These are phyloP conservation scores for Agaricus subrufescens DNA, from an alignment of 768 basidiomycete species.

Conservation along the genomic window DNA sequence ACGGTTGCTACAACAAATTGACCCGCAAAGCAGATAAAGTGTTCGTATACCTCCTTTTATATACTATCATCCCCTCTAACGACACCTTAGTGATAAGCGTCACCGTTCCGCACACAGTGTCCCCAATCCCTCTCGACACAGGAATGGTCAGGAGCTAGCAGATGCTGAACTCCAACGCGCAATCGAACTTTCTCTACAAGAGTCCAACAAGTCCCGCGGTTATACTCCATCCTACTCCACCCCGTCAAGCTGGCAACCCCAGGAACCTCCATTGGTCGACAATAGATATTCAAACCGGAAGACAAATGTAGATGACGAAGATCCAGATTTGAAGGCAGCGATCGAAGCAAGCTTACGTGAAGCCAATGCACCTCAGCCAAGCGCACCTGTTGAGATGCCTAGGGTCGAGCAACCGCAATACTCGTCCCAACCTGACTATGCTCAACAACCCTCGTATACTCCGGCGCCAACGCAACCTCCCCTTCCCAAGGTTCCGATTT, in stretches of 20 bases:
- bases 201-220: conserved; percentile 58
- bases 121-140: conserved; percentile 45
- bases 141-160: conserved; percentile 53
- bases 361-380: conserved; percentile 69
- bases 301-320: conserved; percentile 51
- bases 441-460: conserved; percentile 43
- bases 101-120: conserved; percentile 55
- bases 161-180: conserved; percentile 93
- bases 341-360: conserved; percentile 96
- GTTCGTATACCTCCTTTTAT: conserved; percentile 13
- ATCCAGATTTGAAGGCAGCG: conserved; percentile 87
- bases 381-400: conserved; percentile 66
- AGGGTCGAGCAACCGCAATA: conserved; percentile 36
- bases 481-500: conserved; percentile 57
- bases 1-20: conserved; percentile 80
- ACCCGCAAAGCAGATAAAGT: conserved; percentile 51
- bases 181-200: conserved; percentile 86
- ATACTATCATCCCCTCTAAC: conserved; percentile 1
- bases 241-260: conserved; percentile 50
- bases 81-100: conserved; percentile 31
- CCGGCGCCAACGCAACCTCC: conserved; percentile 34
- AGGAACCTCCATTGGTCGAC: conserved; percentile 71
- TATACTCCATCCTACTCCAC: conserved; percentile 66
- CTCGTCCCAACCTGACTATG: conserved; percentile 33
- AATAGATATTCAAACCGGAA: conserved; percentile 33